Conservation (phyloP, 371 early-diverging fungal genomes). For the Mortierella sp. region DNA sequence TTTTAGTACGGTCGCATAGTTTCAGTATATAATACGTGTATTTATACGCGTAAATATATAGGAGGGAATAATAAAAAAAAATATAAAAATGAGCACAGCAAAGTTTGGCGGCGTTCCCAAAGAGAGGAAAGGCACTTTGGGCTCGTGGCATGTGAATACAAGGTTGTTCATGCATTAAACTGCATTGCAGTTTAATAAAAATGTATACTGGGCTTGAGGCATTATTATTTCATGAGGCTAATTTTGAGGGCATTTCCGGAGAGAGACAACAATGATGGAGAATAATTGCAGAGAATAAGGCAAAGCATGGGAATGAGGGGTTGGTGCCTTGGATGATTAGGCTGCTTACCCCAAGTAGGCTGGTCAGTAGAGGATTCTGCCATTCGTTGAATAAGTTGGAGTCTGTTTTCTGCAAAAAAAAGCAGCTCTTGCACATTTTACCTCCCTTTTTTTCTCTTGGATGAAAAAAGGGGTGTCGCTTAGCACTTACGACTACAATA, state of each 20-base stretch:
- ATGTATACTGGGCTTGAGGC: not conserved
- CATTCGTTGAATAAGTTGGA: slow-evolving; percentile 22
- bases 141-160: slow-evolving; percentile 2
- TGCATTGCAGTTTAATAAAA: not conserved
- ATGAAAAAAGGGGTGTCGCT: not conserved
- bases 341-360: slow-evolving; percentile 47
- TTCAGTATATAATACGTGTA: not conserved
- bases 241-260: not conserved
- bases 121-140: not conserved
- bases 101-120: not conserved
- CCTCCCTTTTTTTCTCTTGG: slow-evolving; percentile 3
- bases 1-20: not conserved
- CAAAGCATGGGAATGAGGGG: not conserved
- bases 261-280: not conserved
- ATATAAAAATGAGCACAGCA: slow-evolving; percentile 1
- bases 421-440: not conserved
- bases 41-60: not conserved
- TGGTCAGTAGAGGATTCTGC: slow-evolving; percentile 35
- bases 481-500: not conserved
- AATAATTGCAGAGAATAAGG: not conserved
- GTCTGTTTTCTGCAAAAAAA: slow-evolving; percentile 5
- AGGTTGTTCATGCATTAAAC: not conserved
- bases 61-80: not conserved
- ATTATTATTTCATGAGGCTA: not conserved
- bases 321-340: not conserved